Evolutionary conservation across 192 early-diverging fungal species (phyloP).

Genomic region (Haplosporangium gracile): DNA sequence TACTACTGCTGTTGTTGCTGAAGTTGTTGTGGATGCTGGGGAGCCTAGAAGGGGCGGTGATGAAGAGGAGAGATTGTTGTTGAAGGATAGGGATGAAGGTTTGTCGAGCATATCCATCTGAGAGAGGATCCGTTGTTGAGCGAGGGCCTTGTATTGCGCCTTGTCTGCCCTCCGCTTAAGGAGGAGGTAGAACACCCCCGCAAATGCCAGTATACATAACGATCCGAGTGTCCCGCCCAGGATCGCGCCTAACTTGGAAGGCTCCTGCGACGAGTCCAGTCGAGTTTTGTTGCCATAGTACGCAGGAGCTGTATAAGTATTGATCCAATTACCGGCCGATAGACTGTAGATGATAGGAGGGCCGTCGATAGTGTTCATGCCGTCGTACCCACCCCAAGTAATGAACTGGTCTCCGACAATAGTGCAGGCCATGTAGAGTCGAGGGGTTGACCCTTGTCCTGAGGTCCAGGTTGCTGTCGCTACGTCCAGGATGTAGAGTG

Average conservation of each 20-base stretch:
- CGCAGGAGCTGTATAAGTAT: conserved; percentile 17
- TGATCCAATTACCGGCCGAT: conserved; percentile 11
- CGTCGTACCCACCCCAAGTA: conserved; percentile 36
- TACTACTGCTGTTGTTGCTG: background rate
- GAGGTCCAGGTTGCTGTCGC: conserved; percentile 6
- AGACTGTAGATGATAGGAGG: conserved; percentile 36
- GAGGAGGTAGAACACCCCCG: background rate
- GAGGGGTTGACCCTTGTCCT: background rate
- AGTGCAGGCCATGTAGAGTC: conserved; percentile 32
- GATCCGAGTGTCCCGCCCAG: conserved; percentile 16
- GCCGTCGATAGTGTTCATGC: background rate
- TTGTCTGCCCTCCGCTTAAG: background rate
- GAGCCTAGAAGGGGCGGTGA: background rate
- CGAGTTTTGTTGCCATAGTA: conserved; percentile 9
- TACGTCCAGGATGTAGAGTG: conserved; percentile 29
- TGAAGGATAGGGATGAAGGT: background rate
- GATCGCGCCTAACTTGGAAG: conserved; percentile 12
- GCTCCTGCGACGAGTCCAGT: background rate
- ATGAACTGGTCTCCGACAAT: conserved; percentile 39
- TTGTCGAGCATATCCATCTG: background rate
- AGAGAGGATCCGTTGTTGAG: background rate
- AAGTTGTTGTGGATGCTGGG: background rate
- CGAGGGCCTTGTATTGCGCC: background rate
- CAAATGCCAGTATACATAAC: conserved; percentile 6
- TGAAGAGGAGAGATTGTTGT: background rate